phyloP scores from a whole-genome alignment of 768 basidiomycete genomes.

The Boletus huronensis region DNA sequence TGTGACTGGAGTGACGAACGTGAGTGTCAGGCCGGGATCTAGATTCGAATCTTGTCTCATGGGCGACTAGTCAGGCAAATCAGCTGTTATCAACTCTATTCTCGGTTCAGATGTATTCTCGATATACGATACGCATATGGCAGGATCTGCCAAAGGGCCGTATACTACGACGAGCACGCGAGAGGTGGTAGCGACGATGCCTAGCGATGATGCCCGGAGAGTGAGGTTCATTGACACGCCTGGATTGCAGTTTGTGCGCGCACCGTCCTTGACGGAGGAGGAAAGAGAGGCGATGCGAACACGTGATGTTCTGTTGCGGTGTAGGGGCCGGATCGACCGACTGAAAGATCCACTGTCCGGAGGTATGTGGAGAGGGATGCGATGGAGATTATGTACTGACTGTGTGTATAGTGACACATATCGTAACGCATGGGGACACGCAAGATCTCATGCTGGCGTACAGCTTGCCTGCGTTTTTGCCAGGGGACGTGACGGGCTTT shows the following conservation, averaged over 20 bases:
- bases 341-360: conserved; percentile 75
- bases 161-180: conserved; percentile 69
- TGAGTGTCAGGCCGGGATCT: conserved; percentile 34
- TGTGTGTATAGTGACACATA: conserved; percentile 50
- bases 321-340: conserved; percentile 77
- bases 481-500: conserved; percentile 68
- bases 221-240: conserved; percentile 84
- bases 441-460: conserved; percentile 92
- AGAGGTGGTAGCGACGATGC: conserved; percentile 50
- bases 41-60: conserved; percentile 4
- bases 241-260: conserved; percentile 59
- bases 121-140: conserved; percentile 49
- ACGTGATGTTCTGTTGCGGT: conserved; percentile 75
- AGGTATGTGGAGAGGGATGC: conserved; percentile 44
- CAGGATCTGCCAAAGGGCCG: conserved; percentile 51
- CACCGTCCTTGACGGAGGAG: conserved; percentile 28
- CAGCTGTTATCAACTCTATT: conserved; percentile 80
- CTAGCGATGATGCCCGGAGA: conserved; percentile 35
- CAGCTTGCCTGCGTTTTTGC: conserved; percentile 72
- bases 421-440: conserved; percentile 62
- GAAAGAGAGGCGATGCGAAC: conserved; percentile 34
- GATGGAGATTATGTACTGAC: conserved; percentile 10
- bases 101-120: conserved; percentile 47
- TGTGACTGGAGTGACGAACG: conserved; percentile 82
- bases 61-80: conserved; percentile 70